A percentile compares a stretch with the other conserved stretches of the same genome.
Conservation (phyloP, 495 filamentous ascomycete genomes). For the Trichocladium antarcticum region DNA sequence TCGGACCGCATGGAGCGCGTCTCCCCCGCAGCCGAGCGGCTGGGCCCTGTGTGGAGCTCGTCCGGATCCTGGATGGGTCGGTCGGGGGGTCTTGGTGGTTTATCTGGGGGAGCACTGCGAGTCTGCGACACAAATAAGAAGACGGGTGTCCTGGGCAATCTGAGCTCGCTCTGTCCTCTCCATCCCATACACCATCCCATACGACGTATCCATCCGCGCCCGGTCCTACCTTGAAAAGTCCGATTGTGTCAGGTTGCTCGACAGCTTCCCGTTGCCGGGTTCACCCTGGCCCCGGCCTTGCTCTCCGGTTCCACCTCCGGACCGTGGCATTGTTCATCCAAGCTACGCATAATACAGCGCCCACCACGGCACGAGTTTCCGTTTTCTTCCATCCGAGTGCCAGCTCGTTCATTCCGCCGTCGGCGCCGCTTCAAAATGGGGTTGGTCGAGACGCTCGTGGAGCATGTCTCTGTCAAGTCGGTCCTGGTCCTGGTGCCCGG, state of each 20-base stretch:
- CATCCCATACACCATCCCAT: not conserved
- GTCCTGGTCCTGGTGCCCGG: conserved; percentile 19
- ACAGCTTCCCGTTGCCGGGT: not conserved
- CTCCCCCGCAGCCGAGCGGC: not conserved
- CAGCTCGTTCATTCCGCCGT: not conserved
- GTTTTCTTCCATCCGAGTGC: not conserved
- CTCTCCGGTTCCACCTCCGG: not conserved
- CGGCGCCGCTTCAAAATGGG: conserved; percentile 25
- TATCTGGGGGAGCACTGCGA: not conserved
- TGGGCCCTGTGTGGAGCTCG: not conserved
- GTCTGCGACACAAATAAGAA: not conserved
- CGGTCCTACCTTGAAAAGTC: not conserved
- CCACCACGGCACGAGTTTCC: not conserved
- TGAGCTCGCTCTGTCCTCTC: too few relatives aligned
- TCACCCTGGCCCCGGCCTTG: not conserved
- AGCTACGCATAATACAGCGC: not conserved
- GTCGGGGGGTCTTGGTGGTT: not conserved
- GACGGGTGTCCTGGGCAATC: not conserved
- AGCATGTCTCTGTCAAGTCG: conserved; percentile 27
- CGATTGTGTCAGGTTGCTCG: not conserved
- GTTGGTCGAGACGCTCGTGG: conserved; percentile 28
- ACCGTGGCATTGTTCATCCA: not conserved
- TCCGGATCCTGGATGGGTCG: too few relatives aligned
- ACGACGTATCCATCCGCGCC: not conserved
- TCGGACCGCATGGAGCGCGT: not conserved